Percentiles rank a stretch among this genome's conserved stretches.
These are phyloP conservation scores for Suillus plorans DNA, from an alignment of 768 basidiomycete species.

Conservation along the genomic window DNA sequence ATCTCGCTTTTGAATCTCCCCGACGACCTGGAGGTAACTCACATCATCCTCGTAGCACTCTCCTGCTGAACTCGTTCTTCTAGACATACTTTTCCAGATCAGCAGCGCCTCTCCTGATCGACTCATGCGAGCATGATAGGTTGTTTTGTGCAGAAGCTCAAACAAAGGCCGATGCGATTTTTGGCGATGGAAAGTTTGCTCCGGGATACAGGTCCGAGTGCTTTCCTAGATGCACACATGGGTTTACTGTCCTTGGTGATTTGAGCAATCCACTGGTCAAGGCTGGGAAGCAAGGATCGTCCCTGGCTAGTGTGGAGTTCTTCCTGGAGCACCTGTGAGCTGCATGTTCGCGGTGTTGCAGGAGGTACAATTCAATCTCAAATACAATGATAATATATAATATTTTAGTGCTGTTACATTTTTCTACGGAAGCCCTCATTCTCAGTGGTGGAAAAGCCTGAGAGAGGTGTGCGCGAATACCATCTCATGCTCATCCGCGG, in stretches of 20 bases:
- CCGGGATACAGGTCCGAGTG: constrained; percentile 51
- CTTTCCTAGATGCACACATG: constrained; percentile 50
- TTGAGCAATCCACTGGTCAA: constrained; percentile 49
- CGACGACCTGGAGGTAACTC: constrained; percentile 57
- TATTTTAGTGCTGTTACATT: background rate
- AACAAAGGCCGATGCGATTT: constrained; percentile 46
- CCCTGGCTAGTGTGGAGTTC: constrained; percentile 57
- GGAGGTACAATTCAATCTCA: background rate
- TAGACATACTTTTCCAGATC: constrained; percentile 49
- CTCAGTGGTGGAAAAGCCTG: constrained; percentile 87
- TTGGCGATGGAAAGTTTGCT: constrained; percentile 46
- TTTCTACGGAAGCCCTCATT: background rate
- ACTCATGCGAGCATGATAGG: constrained; percentile 55
- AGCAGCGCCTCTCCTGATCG: constrained; percentile 63
- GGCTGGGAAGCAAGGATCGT: constrained; percentile 62
- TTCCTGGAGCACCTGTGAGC: constrained; percentile 37
- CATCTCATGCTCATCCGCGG: constrained; percentile 89
- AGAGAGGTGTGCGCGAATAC: constrained; percentile 89
- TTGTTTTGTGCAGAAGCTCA: constrained; percentile 50
- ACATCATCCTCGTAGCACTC: background rate
- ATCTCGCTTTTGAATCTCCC: constrained; percentile 62
- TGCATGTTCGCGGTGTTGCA: no score
- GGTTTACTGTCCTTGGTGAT: constrained; percentile 53
- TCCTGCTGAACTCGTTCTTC: background rate
- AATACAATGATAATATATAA: constrained; percentile 10